These are phyloP conservation scores for Phoenix roebelenii DNA, from an alignment of 176 grass and related monocot genomes.

Conservation along the genomic window DNA sequence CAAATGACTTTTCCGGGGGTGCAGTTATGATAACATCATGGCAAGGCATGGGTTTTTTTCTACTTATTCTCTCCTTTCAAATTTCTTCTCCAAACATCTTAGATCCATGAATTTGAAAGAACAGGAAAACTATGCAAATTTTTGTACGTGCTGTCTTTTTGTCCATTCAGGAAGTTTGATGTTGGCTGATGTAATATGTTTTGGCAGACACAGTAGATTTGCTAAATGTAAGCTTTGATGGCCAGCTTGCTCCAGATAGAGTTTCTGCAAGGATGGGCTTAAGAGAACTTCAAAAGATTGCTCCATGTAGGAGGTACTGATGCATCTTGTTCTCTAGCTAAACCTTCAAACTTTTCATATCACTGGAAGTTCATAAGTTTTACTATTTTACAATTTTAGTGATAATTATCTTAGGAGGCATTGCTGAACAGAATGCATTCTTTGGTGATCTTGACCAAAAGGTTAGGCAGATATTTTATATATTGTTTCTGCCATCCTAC, in stretches of 20 bases:
- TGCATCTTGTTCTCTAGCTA: not conserved
- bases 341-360: no score
- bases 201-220: slow-evolving; percentile 76
- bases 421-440: no score
- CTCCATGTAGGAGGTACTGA: slow-evolving; percentile 59
- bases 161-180: not conserved
- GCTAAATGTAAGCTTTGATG: slow-evolving; percentile 96
- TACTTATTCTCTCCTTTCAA: no score
- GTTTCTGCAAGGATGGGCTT: slow-evolving; percentile 58
- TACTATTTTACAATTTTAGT: no score
- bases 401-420: no score
- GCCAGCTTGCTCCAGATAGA: slow-evolving; percentile 74
- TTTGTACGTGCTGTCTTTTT: not conserved
- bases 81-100: not conserved
- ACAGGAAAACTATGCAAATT: not conserved
- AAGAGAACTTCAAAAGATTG: slow-evolving; percentile 71
- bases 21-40: no score
- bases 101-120: not conserved
- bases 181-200: slow-evolving; percentile 20
- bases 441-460: no score
- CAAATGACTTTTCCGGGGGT: no score
- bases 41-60: no score
- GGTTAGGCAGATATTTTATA: no score
- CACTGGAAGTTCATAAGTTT: no score
- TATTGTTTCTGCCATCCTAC: no score